A percentile compares a stretch with the other conserved stretches of the same genome.
Evolutionary conservation across 2,329 filamentous ascomycete species (phyloP).

Genomic region (Clonostachys rhizophaga): DNA sequence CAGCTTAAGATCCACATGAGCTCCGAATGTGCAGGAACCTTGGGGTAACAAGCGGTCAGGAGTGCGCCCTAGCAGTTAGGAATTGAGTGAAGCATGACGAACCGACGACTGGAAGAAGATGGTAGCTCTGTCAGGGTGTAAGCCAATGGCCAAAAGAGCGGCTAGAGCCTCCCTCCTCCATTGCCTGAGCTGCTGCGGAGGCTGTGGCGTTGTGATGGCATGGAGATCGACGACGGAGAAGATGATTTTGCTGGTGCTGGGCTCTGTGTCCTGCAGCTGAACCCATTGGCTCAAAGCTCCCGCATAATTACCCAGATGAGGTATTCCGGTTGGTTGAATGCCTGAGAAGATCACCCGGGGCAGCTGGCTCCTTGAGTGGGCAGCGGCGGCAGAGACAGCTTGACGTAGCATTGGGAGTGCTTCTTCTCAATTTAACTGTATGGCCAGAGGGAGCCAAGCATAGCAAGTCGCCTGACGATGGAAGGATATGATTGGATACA

Average conservation of each 20-base stretch:
- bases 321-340: slow-evolving; percentile 92
- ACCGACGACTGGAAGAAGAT: slow-evolving; percentile 83
- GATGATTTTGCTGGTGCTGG: slow-evolving; percentile 56
- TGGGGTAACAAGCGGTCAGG: background rate
- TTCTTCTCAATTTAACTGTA: too few relatives aligned
- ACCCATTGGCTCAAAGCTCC: slow-evolving; percentile 88
- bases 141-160: slow-evolving; percentile 75
- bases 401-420: too few relatives aligned
- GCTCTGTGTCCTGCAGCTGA: slow-evolving; percentile 61
- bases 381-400: too few relatives aligned
- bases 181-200: slow-evolving; percentile 53
- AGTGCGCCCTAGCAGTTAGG: background rate
- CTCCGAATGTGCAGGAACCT: slow-evolving; percentile 77
- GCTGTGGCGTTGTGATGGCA: slow-evolving; percentile 77
- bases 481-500: too few relatives aligned
- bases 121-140: slow-evolving; percentile 70
- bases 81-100: slow-evolving; percentile 16
- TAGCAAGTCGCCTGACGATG: too few relatives aligned
- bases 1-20: slow-evolving; percentile 97
- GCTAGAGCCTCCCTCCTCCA: slow-evolving; percentile 74
- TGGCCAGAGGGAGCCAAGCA: too few relatives aligned
- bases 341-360: slow-evolving; percentile 75
- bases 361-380: too few relatives aligned
- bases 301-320: slow-evolving; percentile 92
- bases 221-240: slow-evolving; percentile 93